A percentile compares a stretch with the other conserved stretches of the same genome.
phyloP scores from a whole-genome alignment of 2,329 filamentous ascomycete species.

The Xylariaceae sp. region DNA sequence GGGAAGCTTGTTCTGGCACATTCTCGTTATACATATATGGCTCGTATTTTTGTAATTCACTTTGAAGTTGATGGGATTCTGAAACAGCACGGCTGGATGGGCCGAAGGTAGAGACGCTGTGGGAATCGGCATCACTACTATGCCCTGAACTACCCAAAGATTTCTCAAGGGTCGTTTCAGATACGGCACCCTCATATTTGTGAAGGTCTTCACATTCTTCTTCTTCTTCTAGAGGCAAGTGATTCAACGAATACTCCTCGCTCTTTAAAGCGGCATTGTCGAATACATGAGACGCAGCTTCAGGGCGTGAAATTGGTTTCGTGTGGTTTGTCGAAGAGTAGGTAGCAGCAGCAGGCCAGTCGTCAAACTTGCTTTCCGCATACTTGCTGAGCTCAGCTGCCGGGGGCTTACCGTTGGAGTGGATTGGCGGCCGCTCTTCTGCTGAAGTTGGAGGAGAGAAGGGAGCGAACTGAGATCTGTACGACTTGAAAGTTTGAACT shows the following conservation, averaged over 20 bases:
- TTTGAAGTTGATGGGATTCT: constrained; percentile 36
- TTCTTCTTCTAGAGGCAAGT: constrained; percentile 39
- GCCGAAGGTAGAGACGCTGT: constrained; percentile 40
- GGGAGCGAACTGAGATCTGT: constrained; percentile 43
- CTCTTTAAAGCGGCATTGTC: constrained; percentile 27
- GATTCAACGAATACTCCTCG: constrained; percentile 43
- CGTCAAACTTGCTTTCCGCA: constrained; percentile 41
- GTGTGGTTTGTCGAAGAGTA: background rate
- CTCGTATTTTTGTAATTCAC: constrained; percentile 47
- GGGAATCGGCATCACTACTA: constrained; percentile 45
- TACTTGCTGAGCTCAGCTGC: constrained; percentile 45
- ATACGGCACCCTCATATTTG: constrained; percentile 38
- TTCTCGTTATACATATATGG: constrained; percentile 46
- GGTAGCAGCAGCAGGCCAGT: constrained; percentile 29
- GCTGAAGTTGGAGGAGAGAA: constrained; percentile 32
- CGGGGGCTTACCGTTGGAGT: constrained; percentile 44
- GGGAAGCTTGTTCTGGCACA: constrained; percentile 27
- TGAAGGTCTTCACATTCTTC: constrained; percentile 45
- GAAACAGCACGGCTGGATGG: constrained; percentile 26
- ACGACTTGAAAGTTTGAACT: constrained; percentile 42
- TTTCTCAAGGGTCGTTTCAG: constrained; percentile 34
- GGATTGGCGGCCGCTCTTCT: constrained; percentile 32
- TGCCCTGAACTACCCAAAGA: constrained; percentile 20
- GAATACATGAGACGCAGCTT: constrained; percentile 4
- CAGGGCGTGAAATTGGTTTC: background rate